A percentile compares a stretch with the other conserved stretches of the same genome.
Conservation (phyloP, 2,329 filamentous ascomycete species). For the Aspergillus transmontanensis region DNA sequence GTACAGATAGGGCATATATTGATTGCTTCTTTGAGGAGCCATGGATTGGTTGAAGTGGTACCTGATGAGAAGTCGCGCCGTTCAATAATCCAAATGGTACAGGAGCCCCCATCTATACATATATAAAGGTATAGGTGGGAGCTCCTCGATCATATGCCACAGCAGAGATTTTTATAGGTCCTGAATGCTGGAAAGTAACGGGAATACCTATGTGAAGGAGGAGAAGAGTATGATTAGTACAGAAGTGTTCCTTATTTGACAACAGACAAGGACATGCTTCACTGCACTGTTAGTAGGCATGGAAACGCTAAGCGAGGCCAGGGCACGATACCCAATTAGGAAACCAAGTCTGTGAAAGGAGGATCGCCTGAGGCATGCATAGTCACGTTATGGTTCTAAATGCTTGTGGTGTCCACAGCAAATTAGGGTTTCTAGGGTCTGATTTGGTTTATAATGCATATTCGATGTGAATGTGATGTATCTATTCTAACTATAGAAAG, state of each 20-base stretch:
- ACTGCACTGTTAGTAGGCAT: conserved; percentile 9
- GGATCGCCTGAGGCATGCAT: conserved; percentile 5
- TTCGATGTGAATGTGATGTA: background rate
- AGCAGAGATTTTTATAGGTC: background rate
- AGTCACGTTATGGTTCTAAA: background rate
- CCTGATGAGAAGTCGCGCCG: background rate
- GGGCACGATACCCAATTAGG: conserved; percentile 17
- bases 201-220: background rate
- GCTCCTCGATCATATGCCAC: background rate
- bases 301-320: conserved; percentile 16
- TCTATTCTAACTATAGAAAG: background rate
- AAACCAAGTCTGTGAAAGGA: conserved; percentile 12
- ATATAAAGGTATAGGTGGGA: background rate
- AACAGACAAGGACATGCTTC: conserved; percentile 13
- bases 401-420: background rate
- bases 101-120: background rate
- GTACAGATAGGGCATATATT: background rate
- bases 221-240: background rate
- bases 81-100: background rate
- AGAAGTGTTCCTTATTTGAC: background rate
- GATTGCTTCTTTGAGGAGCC: background rate
- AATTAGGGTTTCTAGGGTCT: background rate
- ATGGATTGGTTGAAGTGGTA: background rate
- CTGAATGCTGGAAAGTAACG: background rate
- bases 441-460: background rate